A percentile compares a stretch with the other conserved stretches of the same genome.
Conservation (phyloP, 2,329 filamentous ascomycete species). For the Talaromyces rugulosus region DNA sequence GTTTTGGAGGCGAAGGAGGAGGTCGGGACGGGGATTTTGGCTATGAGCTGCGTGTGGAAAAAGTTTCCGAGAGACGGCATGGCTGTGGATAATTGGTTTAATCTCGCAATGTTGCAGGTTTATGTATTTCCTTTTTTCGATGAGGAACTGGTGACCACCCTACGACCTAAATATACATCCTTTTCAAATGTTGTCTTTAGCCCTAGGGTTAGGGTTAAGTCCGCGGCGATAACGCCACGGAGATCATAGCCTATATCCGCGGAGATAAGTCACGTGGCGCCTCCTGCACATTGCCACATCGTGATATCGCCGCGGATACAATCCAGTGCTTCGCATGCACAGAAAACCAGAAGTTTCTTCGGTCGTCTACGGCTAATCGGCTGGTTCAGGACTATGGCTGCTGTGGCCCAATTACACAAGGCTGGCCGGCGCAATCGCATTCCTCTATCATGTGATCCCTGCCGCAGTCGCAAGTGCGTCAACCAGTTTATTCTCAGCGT, state of each 20-base stretch:
- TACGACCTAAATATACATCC: background rate
- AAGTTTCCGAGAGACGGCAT: conserved; percentile 10
- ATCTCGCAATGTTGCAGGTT: background rate
- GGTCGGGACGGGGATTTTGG: background rate
- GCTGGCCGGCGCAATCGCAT: conserved; percentile 49
- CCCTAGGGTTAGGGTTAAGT: background rate
- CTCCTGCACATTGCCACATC: background rate
- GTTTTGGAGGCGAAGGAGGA: conserved; percentile 22
- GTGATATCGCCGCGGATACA: background rate
- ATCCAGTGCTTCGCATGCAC: background rate
- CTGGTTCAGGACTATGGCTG: background rate
- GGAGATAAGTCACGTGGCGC: background rate
- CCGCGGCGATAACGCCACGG: background rate
- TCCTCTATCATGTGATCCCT: conserved; percentile 86
- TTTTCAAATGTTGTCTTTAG: background rate
- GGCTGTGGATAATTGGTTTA: background rate
- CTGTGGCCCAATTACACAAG: background rate
- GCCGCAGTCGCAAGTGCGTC: conserved; percentile 83
- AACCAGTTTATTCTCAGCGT: background rate
- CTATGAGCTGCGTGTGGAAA: conserved; percentile 7
- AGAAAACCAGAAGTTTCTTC: background rate
- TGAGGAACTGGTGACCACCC: background rate
- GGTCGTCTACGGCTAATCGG: background rate
- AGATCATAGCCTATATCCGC: background rate
- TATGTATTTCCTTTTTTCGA: background rate